A percentile compares a stretch with the other conserved stretches of the same genome.
Conservation (phyloP, 2,329 filamentous ascomycete genomes). For the Sclerotinia spermophila region DNA sequence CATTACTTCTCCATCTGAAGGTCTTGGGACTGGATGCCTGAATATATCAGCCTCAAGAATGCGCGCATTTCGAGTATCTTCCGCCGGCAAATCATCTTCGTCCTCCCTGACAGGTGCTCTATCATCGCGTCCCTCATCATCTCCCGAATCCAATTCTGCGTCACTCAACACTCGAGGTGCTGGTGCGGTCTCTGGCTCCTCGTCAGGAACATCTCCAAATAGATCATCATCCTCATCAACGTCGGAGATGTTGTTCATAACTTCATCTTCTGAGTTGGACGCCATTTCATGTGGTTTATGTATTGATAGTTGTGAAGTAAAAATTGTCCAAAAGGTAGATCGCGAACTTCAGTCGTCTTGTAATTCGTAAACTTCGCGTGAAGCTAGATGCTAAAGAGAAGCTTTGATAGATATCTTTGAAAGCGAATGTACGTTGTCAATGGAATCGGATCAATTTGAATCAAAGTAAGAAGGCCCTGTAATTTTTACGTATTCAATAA, state of each 20-base stretch:
- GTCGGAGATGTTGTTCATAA: constrained; percentile 43
- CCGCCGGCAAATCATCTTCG: constrained; percentile 44
- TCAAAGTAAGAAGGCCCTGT: not conserved
- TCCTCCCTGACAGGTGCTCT: constrained; percentile 42
- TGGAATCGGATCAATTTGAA: not conserved
- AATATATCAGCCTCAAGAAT: constrained; percentile 63
- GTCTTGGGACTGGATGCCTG: constrained; percentile 67
- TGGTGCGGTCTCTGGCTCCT: constrained; percentile 26
- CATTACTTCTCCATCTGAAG: constrained; percentile 64
- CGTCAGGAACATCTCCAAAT: constrained; percentile 54
- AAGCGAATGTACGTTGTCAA: not conserved
- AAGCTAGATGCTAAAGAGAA: not conserved
- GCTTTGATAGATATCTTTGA: not conserved
- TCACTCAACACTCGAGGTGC: constrained; percentile 49
- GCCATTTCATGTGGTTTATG: constrained; percentile 21
- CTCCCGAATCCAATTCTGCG: constrained; percentile 59
- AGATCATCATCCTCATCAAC: constrained; percentile 55
- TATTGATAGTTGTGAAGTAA: not conserved
- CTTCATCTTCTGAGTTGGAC: constrained; percentile 33
- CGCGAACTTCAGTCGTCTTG: not conserved
- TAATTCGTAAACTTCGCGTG: not conserved
- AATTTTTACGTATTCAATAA: not conserved
- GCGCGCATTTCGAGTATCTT: constrained; percentile 44
- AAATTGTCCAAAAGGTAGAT: not conserved
- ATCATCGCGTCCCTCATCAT: constrained; percentile 61